phyloP scores from a whole-genome alignment of 1,284 basidiomycete genomes.

The Naganishia liquefaciens region DNA sequence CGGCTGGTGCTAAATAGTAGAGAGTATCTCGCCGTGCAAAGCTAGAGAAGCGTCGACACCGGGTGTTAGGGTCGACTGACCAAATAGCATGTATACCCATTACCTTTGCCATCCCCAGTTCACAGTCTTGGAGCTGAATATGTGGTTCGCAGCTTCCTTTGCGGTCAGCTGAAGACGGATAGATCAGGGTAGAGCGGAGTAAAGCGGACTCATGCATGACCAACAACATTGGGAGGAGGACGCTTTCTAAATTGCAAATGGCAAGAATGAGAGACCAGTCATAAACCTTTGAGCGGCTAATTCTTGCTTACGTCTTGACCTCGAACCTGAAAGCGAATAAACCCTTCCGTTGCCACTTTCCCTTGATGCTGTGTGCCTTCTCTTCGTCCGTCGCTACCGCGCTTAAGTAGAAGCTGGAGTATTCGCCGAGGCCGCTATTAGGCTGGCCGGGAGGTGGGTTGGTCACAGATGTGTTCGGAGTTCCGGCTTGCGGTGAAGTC shows the following conservation, averaged over 20 bases:
- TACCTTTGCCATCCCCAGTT: constrained; percentile 76
- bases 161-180: constrained; percentile 56
- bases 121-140: constrained; percentile 78
- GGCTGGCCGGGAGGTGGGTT: constrained; percentile 4
- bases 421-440: constrained; percentile 47
- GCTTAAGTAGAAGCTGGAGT: constrained; percentile 70
- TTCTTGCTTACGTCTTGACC: constrained; percentile 64
- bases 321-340: constrained; percentile 82
- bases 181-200: constrained; percentile 48
- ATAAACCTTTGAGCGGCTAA: not conserved
- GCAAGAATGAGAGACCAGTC: too few relatives aligned
- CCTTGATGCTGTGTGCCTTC: constrained; percentile 65
- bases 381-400: constrained; percentile 72
- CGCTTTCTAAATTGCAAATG: constrained; percentile 6
- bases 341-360: constrained; percentile 78
- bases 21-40: constrained; percentile 74
- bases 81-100: not conserved
- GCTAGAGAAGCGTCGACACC: constrained; percentile 49
- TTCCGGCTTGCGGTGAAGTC: constrained; percentile 6
- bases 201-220: not conserved
- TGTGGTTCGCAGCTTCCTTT: constrained; percentile 79
- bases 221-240: not conserved
- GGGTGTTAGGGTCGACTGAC: not conserved
- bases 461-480: constrained; percentile 15
- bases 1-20: constrained; percentile 64